These are phyloP conservation scores for Lepidium aucheri DNA, from an alignment of 345 rosid species.

Conservation along the genomic window DNA sequence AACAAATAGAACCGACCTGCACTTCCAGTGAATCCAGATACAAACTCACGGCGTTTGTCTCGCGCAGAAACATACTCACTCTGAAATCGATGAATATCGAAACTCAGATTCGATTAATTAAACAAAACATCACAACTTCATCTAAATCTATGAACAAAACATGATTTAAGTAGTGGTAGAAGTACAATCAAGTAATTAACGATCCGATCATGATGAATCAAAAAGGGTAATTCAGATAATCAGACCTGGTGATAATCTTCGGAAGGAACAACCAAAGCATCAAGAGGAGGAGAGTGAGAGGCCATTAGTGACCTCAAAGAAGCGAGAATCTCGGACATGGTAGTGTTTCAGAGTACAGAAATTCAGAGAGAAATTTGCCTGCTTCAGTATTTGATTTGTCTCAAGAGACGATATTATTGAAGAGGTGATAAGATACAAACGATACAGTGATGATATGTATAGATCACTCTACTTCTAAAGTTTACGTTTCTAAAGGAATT, in stretches of 20 bases:
- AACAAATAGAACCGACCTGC: conserved; percentile 45
- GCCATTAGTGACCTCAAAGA: conserved; percentile 80
- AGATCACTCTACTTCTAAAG: neutral
- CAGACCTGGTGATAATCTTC: conserved; percentile 91
- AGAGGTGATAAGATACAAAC: neutral
- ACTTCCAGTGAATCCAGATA: conserved; percentile 89
- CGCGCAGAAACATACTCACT: conserved; percentile 88
- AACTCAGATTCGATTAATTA: neutral
- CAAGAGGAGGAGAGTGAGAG: conserved; percentile 86
- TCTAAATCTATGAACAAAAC: neutral
- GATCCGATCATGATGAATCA: conserved; percentile 15
- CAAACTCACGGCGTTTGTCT: conserved; percentile 82
- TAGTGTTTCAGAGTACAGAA: neutral
- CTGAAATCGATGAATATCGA: conserved; percentile 23
- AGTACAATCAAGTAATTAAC: neutral
- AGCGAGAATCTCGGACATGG: conserved; percentile 56
- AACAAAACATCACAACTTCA: neutral
- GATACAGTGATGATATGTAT: neutral
- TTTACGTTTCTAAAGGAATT: conserved; percentile 1
- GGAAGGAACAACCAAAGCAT: conserved; percentile 78
- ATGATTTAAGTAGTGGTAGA: neutral
- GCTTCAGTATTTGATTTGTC: neutral
- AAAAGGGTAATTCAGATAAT: neutral
- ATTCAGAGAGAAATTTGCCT: neutral
- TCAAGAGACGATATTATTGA: neutral